Base-by-base conservation (phyloP, 2,329 filamentous ascomycete genomes). In the Penicillium sp. region DNA sequence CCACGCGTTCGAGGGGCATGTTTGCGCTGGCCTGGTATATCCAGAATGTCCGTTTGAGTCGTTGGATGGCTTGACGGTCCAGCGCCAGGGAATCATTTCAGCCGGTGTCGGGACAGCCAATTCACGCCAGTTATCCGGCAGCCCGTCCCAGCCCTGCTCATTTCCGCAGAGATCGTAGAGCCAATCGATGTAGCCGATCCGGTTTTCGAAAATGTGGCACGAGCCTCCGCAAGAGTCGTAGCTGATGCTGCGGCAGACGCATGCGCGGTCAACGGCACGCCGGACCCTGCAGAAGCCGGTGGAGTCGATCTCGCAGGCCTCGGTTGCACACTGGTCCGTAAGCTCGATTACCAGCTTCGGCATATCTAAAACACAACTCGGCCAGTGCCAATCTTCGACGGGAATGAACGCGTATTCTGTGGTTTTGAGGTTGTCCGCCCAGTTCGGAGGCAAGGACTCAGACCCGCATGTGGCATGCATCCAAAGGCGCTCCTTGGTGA, bases 401-500 rank as follows among this genome's bases (percentile, higher is more conserved):
- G 59, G 41, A 23, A 61, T 61, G 13, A 48, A 61, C 1, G 46
- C 52, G 23, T 23, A 48, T 47, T 53, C 7, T 53, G 52, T 61
- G 7, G 47, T 61, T 31, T 57, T 53, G 53, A 61, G 59, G 26
- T 2, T 5, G 8, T 57, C 52, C 7, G 26, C 21, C 59, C 53
- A 61, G 38, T 53, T 47, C 31, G 29, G 19, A 9, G 52, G 52
- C n/a, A 61, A 44, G 29, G 52, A 52, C n/a, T 17, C 38, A 8
- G 35, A 21, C 2, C 59, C 52, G 52, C 52, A 61, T 7, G 26
- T 57, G n/a, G 59, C 59, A 30, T 30, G 23, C 7, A 61, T 52
- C 59, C 59, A 61, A 29, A 61, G 47, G 19, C 53, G 59, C 53
- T 61, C 48, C 30, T 57, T 61, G 11, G 52, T 61, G n/a, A 57